Evolutionary conservation across 2,329 filamentous ascomycete species (phyloP), one percentile per base, ranked within the genome.

Genomic region (Verticillium tricorpus): DNA sequence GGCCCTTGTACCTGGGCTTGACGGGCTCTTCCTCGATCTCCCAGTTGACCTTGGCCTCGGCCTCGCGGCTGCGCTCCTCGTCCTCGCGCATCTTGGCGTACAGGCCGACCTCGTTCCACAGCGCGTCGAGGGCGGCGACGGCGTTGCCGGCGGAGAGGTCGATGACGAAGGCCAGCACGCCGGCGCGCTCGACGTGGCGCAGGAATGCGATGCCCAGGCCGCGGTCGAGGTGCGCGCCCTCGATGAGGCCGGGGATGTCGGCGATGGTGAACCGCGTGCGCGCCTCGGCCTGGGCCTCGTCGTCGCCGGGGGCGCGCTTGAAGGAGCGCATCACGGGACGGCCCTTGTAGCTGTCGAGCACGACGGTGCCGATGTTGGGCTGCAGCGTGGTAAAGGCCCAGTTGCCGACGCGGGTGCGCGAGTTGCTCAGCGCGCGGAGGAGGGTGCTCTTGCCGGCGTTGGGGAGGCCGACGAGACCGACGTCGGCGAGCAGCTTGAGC

Each of bases 321-420:
- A 68, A 73, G 59, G 75, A 77, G 54, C 73, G 75, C 56, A 84
- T 74, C 6, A 78, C 61, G 1, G 93, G 92, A 0, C 91, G 86
- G 2, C 93, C 92, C 62, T 87, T 88, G 77, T 95, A 86, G 72
- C 93, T 86, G 74, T 99, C 95, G 12, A 99, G 84, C 15, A 98
- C 89, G 7, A 99, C 92, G 0, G 95, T 99, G 58, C 95, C 95
- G 60, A 99, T 96, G 68, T 96, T 97, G 2, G 95, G 95, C 68
- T 93, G 89, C 9, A 99, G 82, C 0, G 95, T 99, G 3, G 95
- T 99, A 74, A 99, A 99, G 11, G 93, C 94, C 95, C 95, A 99
- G 73, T 91, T 89, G 50, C 95, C 95, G 34, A 99, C 88, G 45
- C 95, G 86, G 1, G 95, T 92, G 63, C 93, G 89, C 72, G 91